These are phyloP conservation scores for Arabis alpina DNA, from an alignment of 345 rosid species.

Conservation along the genomic window DNA sequence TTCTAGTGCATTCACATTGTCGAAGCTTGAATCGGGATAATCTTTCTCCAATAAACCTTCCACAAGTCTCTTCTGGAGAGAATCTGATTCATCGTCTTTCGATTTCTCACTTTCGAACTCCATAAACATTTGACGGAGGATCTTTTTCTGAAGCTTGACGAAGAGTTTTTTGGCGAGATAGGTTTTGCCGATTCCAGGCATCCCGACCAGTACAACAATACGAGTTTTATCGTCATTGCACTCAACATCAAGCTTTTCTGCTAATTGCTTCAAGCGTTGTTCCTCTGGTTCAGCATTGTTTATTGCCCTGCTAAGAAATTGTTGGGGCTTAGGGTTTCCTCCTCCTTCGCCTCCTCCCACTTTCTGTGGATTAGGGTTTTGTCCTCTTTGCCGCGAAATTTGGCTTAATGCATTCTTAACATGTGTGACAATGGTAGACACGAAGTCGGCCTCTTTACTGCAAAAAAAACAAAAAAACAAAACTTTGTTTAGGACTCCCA, in stretches of 20 bases:
- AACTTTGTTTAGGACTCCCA: no score
- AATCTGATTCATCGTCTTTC: background rate
- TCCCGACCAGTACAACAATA: conserved; percentile 21
- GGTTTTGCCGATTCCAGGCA: conserved; percentile 40
- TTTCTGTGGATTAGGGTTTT: background rate
- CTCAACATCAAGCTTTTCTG: conserved; percentile 1
- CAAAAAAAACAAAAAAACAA: no score
- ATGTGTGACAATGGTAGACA: background rate
- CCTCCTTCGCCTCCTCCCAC: background rate
- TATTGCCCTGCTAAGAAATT: background rate
- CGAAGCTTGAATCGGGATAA: background rate
- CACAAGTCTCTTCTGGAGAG: background rate
- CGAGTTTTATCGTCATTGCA: conserved; percentile 20
- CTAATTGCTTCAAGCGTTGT: conserved; percentile 7
- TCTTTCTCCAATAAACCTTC: background rate
- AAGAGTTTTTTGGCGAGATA: conserved; percentile 6
- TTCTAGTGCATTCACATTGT: background rate
- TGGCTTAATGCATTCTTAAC: background rate
- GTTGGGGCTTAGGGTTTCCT: background rate
- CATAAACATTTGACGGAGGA: background rate
- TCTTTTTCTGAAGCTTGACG: background rate
- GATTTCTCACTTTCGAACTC: background rate
- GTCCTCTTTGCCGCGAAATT: background rate
- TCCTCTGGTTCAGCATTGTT: background rate
- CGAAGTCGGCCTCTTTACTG: background rate